Evolutionary conservation across 2,329 filamentous ascomycete genomes (phyloP), one percentile per base, ranked within the genome.

Genomic region (Aspergillus intermedius): DNA sequence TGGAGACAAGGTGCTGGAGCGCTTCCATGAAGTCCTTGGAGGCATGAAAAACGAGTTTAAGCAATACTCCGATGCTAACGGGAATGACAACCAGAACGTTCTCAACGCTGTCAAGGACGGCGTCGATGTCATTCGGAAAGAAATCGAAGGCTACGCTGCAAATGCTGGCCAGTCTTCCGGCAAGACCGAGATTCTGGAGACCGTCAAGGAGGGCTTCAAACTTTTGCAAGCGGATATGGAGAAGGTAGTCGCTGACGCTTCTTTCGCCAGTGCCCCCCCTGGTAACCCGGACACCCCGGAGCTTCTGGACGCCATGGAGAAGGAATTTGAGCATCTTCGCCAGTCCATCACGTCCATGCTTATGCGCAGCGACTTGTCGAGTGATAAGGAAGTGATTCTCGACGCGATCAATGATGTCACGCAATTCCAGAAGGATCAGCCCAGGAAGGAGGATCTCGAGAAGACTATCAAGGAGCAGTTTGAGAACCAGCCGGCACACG

Each of bases 51-150:
- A 73, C 4, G 81, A 84, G 57, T 81, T 86, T 65, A 90, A 91
- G 65, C 81, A 91, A 59, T 91, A 89, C 57, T 84, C 88, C 17
- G 82, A 87, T 3, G 84, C 86, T 53, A 88, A 83, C 57, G 88
- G 86, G 37, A 80, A 83, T 49, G 88, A 93, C 63, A 91, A 89
- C 0, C 90, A 95, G 65, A 88, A 95, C 65, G 83, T 95, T 10
- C 75, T 96, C 4, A 88, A 93, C 65, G 87, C 89, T 1, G 84
- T 94, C 40, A 91, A 89, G 57, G 88, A 95, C 62, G 90, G 90
- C 0, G 77, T 95, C 12, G 89, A 95, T 57, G 84, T 81, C 56
- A 79, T 97, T 5, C 83, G 89, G 9, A 72, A 75, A 10, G 87
- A 95, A 50, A 87, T 97, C 47, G 88, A 95, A 62, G 76, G 75